These are phyloP conservation scores for Leccinellum luteum DNA, from an alignment of 768 basidiomycete species.

Conservation along the genomic window DNA sequence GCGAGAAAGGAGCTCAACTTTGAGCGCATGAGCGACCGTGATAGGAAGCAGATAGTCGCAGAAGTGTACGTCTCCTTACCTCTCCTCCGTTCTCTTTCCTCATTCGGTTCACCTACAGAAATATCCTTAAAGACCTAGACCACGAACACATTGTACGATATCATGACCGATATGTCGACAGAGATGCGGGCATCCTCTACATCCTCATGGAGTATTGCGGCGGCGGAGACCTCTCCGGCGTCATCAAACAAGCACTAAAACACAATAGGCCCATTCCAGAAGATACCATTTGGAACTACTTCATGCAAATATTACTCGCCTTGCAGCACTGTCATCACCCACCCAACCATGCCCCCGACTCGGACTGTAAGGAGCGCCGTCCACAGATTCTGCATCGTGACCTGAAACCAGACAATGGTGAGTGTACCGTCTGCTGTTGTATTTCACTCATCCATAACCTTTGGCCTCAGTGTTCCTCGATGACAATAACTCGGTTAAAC, in stretches of 20 bases:
- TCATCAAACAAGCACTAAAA: slow-evolving; percentile 79
- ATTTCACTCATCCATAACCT: background rate
- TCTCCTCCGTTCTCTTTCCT: background rate
- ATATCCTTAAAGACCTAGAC: slow-evolving; percentile 93
- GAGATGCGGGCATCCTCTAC: slow-evolving; percentile 87
- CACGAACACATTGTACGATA: slow-evolving; percentile 97
- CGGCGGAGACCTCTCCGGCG: slow-evolving; percentile 86
- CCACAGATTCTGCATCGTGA: slow-evolving; percentile 90
- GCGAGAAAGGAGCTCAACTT: slow-evolving; percentile 97
- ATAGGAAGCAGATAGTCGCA: slow-evolving; percentile 93
- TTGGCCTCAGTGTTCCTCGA: slow-evolving; percentile 77
- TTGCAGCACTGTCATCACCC: slow-evolving; percentile 93
- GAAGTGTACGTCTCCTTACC: slow-evolving; percentile 76
- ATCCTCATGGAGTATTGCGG: slow-evolving; percentile 99
- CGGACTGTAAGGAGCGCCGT: slow-evolving; percentile 51
- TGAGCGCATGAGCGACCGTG: slow-evolving; percentile 93
- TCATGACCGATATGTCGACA: slow-evolving; percentile 89
- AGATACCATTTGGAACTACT: slow-evolving; percentile 94
- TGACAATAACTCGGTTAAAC: slow-evolving; percentile 79
- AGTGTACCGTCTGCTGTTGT: slow-evolving; percentile 18
- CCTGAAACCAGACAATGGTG: slow-evolving; percentile 96
- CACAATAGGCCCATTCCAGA: slow-evolving; percentile 76
- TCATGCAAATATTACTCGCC: slow-evolving; percentile 88
- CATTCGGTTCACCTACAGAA: slow-evolving; percentile 45
- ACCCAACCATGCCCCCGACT: slow-evolving; percentile 31